phyloP scores from a whole-genome alignment of 1,284 basidiomycete species.

The Waitea zeae region DNA sequence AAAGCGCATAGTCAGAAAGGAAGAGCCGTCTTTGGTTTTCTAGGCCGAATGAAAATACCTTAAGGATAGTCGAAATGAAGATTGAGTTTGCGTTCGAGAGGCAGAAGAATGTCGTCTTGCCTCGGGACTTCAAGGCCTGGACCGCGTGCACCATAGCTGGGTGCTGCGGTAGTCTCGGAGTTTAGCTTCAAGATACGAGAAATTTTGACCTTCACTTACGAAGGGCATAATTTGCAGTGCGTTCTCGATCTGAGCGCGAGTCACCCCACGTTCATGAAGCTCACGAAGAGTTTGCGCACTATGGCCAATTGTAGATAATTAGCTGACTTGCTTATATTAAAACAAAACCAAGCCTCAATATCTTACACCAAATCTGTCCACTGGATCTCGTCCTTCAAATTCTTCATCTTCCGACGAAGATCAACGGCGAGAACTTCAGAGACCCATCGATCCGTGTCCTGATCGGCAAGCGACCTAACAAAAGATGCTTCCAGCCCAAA shows the following conservation, averaged over 20 bases:
- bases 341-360: too few relatives aligned
- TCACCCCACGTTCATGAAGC: conserved; percentile 50
- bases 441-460: conserved; percentile 94
- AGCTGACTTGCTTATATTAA: too few relatives aligned
- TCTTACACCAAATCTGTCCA: conserved; percentile 93
- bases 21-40: not conserved
- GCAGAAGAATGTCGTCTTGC: conserved; percentile 72
- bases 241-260: conserved; percentile 58
- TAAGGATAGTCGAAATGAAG: conserved; percentile 81
- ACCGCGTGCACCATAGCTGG: conserved; percentile 93
- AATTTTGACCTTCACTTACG: conserved; percentile 28
- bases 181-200: not conserved
- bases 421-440: conserved; percentile 84
- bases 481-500: not conserved
- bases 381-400: conserved; percentile 48
- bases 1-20: not conserved
- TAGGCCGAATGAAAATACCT: conserved; percentile 24
- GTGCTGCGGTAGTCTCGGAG: conserved; percentile 47
- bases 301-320: too few relatives aligned
- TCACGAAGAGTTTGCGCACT: conserved; percentile 66
- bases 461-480: conserved; percentile 72
- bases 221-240: conserved; percentile 76
- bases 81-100: conserved; percentile 90
- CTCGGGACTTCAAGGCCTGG: conserved; percentile 47
- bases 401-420: conserved; percentile 73